These are phyloP conservation scores for Anisogramma anomala DNA, from an alignment of 2,329 filamentous ascomycete genomes.

Conservation along the genomic window DNA sequence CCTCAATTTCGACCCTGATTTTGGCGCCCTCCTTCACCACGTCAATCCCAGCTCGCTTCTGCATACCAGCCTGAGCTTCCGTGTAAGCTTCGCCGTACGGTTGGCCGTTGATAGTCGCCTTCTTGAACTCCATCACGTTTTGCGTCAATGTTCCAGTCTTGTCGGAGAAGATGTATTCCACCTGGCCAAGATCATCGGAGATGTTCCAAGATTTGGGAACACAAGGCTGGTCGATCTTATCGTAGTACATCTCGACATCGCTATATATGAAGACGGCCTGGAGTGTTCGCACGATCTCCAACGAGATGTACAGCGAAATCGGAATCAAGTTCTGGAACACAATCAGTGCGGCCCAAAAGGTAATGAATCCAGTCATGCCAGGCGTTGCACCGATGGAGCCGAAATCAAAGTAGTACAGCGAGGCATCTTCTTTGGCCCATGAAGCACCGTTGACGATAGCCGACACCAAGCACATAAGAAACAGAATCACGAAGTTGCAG, in stretches of 20 bases:
- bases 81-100: constrained; percentile 97
- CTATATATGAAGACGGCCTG: constrained; percentile 98
- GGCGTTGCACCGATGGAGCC: constrained; percentile 68
- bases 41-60: constrained; percentile 78
- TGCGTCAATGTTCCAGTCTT: constrained; percentile 85
- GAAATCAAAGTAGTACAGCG: constrained; percentile 72
- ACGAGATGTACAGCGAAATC: constrained; percentile 92
- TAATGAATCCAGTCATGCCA: constrained; percentile 79
- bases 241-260: constrained; percentile 95
- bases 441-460: constrained; percentile 75
- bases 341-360: constrained; percentile 90
- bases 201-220: constrained; percentile 99
- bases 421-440: constrained; percentile 66
- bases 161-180: constrained; percentile 97
- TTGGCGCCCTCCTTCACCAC: constrained; percentile 67
- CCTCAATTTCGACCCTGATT: constrained; percentile 66
- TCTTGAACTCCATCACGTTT: constrained; percentile 99
- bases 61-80: constrained; percentile 92
- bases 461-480: constrained; percentile 77
- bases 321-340: constrained; percentile 98
- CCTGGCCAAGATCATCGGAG: constrained; percentile 92
- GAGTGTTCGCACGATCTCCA: constrained; percentile 86
- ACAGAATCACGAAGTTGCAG: constrained; percentile 86
- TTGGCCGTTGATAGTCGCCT: constrained; percentile 90
- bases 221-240: constrained; percentile 83